Conservation (phyloP, 495 filamentous ascomycete genomes). For the Penicillium pancosmium region DNA sequence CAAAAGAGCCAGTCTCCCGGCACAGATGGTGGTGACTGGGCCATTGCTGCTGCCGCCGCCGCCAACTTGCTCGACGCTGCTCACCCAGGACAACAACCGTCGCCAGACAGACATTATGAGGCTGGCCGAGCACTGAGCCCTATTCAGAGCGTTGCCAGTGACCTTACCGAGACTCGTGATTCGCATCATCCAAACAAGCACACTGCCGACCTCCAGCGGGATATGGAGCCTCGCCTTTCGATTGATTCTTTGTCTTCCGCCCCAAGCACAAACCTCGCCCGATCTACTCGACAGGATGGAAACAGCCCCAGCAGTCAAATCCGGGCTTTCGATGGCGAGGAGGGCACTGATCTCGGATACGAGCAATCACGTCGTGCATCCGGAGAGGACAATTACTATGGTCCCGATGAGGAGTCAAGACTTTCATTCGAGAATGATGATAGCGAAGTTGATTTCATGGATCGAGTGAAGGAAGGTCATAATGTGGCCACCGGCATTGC, state of each 20-base stretch:
- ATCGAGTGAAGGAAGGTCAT: slow-evolving; percentile 64
- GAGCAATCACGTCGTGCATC: slow-evolving; percentile 36
- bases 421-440: slow-evolving; percentile 63
- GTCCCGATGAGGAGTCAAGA: slow-evolving; percentile 54
- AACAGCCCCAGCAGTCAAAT: slow-evolving; percentile 51
- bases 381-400: slow-evolving; percentile 42
- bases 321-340: slow-evolving; percentile 40
- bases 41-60: slow-evolving; percentile 49
- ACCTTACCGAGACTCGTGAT: slow-evolving; percentile 47
- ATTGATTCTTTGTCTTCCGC: slow-evolving; percentile 56
- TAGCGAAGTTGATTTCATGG: slow-evolving; percentile 63
- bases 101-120: slow-evolving; percentile 52
- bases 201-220: slow-evolving; percentile 26
- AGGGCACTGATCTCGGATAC: slow-evolving; percentile 42
- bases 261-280: slow-evolving; percentile 56
- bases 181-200: slow-evolving; percentile 13
- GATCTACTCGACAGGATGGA: slow-evolving; percentile 55
- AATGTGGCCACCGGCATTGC: slow-evolving; percentile 64
- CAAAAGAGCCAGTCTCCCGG: slow-evolving; percentile 43
- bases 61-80: slow-evolving; percentile 45
- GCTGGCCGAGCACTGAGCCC: slow-evolving; percentile 73
- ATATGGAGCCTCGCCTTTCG: slow-evolving; percentile 46
- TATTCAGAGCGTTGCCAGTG: slow-evolving; percentile 85
- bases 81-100: slow-evolving; percentile 37
- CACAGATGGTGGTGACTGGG: slow-evolving; percentile 51